These are phyloP conservation scores for Auricularia auricula-judae DNA, from an alignment of 768 basidiomycete genomes.

Conservation along the genomic window DNA sequence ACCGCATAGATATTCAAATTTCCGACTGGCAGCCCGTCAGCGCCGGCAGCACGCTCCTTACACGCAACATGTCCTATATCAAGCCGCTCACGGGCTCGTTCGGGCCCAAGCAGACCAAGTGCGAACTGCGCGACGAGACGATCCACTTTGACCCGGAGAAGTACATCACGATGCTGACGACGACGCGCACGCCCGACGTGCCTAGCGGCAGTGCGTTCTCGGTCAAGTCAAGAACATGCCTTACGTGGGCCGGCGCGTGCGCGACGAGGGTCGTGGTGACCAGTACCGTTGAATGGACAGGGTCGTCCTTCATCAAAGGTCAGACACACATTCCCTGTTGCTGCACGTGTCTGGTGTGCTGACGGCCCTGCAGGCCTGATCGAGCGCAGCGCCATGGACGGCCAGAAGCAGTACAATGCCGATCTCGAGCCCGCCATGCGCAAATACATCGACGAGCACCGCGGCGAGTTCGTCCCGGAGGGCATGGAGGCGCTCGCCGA, in stretches of 20 bases:
- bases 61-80: conserved; percentile 91
- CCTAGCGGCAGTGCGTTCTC: conserved; percentile 88
- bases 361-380: conserved; percentile 60
- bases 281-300: conserved; percentile 91
- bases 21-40: conserved; percentile 81
- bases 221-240: conserved; percentile 89
- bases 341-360: conserved; percentile 4
- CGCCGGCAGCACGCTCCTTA: conserved; percentile 54
- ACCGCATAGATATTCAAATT: conserved; percentile 72
- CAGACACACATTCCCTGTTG: conserved; percentile 8
- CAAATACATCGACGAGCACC: conserved; percentile 79
- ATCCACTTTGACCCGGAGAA: conserved; percentile 74
- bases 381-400: conserved; percentile 81
- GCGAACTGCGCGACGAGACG: conserved; percentile 85
- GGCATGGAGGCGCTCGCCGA: conserved; percentile 46
- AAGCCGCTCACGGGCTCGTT: conserved; percentile 81
- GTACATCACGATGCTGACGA: conserved; percentile 73
- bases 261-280: conserved; percentile 76
- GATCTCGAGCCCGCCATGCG: conserved; percentile 83
- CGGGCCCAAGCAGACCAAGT: conserved; percentile 92
- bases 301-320: conserved; percentile 95
- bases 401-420: conserved; percentile 76
- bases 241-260: conserved; percentile 83
- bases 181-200: conserved; percentile 87
- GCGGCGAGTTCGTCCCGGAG: conserved; percentile 79